Evolutionary conservation across 352 stramenopile species (phyloP), one percentile per base, ranked within the genome.

Genomic region (Blastocystis sp.): DNA sequence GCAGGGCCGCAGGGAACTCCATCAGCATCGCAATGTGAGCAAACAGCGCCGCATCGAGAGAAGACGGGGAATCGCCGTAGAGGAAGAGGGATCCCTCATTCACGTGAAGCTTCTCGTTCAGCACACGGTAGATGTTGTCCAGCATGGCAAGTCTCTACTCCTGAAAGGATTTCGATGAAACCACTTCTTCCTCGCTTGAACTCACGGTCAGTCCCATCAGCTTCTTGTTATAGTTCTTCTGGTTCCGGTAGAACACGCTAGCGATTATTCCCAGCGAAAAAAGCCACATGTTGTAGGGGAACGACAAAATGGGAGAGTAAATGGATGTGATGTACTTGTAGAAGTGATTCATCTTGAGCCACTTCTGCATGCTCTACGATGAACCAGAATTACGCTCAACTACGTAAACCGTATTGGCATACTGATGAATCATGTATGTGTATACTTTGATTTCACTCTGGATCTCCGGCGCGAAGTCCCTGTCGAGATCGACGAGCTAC

Each of bases 351-450:
- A 28, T 70, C 45, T 67, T 69, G 23, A 59, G 56, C 74, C 74
- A 84, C 74, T 67, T 84, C 14, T 48, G 38, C 9, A 43, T 69
- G 34, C 28, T 23, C 74, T 84, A 84, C 10, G 10, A 40, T 67
- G 38, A 14, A 67, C 5, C 19, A 43, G 4, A 2, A 10, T 53
- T 9, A 5, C 2, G n/a, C 2, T 4, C 4, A 10, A 56, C 5
- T 66, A 84, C 74, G 48, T 69, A 84, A 17, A 84, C 41, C 2
- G 59, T 41, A 48, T 84, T 84, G 4, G 74, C 74, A 70, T 69
- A 84, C 11, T 11, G 7, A 5, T 69, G n/a, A 23, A 84, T 84
- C 45, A 84, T 28, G 66, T 84, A 84, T 56, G 74, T 67, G 38
- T 67, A 84, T 19, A 84, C 11, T 38, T 5, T 52, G 48, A 84